Evolutionary conservation across 441 rosid genomes (phyloP).

Genomic region (Eruca vesicaria): DNA sequence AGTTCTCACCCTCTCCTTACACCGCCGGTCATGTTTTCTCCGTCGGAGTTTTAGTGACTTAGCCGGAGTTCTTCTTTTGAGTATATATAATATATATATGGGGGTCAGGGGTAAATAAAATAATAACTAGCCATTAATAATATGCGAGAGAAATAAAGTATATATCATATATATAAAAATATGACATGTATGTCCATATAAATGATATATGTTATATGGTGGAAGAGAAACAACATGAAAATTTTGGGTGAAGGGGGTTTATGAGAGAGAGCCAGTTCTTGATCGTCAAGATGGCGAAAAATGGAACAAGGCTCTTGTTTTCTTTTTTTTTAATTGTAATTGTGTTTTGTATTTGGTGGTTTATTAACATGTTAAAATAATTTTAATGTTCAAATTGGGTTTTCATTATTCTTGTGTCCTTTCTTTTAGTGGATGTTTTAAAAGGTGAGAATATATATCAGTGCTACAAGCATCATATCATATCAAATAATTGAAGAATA

Average conservation of each 20-base stretch:
- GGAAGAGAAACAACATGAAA: constrained; percentile 19
- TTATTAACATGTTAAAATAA: constrained; percentile 20
- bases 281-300: constrained; percentile 28
- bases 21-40: constrained; percentile 52
- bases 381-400: constrained; percentile 1
- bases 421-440: constrained; percentile 25
- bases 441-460: constrained; percentile 12
- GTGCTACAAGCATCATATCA: constrained; percentile 12
- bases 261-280: constrained; percentile 19
- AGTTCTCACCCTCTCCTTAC: constrained; percentile 47
- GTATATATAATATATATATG: not conserved
- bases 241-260: constrained; percentile 12
- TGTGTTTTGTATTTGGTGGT: constrained; percentile 22
- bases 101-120: constrained; percentile 24
- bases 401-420: constrained; percentile 10
- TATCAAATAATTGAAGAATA: constrained; percentile 26
- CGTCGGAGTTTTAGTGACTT: constrained; percentile 60
- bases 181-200: constrained; percentile 21
- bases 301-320: constrained; percentile 10
- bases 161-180: constrained; percentile 26
- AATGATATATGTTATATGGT: constrained; percentile 19
- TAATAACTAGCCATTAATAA: constrained; percentile 1
- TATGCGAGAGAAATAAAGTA: constrained; percentile 1
- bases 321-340: constrained; percentile 1
- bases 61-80: constrained; percentile 24